Conservation (phyloP, 495 filamentous ascomycete genomes). For the Immersiella caudata region DNA sequence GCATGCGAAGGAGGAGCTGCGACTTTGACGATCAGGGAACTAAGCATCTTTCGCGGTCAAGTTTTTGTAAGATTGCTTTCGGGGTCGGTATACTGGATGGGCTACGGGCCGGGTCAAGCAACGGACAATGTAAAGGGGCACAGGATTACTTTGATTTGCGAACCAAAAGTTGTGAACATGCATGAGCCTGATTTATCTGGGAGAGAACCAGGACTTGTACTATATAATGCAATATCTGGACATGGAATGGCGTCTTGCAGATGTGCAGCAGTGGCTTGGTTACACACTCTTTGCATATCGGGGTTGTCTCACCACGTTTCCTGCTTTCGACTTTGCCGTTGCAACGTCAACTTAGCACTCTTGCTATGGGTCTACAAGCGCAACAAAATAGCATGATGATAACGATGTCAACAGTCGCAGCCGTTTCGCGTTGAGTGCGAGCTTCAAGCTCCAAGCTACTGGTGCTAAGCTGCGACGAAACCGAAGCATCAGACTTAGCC, state of each 20-base stretch:
- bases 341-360: not conserved
- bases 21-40: constrained; percentile 8
- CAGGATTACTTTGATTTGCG: constrained; percentile 10
- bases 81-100: constrained; percentile 7
- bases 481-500: not conserved
- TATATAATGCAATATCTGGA: not conserved
- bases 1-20: not conserved
- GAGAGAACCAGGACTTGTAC: not conserved
- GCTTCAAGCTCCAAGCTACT: not conserved
- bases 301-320: not conserved
- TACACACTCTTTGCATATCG: not conserved
- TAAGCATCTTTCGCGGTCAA: constrained; percentile 8
- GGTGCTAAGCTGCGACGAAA: not conserved
- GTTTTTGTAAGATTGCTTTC: constrained; percentile 20
- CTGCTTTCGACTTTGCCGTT: too few relatives aligned
- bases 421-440: not conserved
- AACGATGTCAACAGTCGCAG: not conserved
- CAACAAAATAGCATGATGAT: not conserved
- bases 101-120: not conserved
- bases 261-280: not conserved
- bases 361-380: not conserved
- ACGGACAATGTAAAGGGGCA: not conserved
- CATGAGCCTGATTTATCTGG: not conserved
- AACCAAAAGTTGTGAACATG: constrained; percentile 7
- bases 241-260: not conserved